A percentile compares a stretch with the other conserved stretches of the same genome.
Evolutionary conservation across 2,329 filamentous ascomycete genomes (phyloP).

Genomic region (Claviceps pazoutovae): DNA sequence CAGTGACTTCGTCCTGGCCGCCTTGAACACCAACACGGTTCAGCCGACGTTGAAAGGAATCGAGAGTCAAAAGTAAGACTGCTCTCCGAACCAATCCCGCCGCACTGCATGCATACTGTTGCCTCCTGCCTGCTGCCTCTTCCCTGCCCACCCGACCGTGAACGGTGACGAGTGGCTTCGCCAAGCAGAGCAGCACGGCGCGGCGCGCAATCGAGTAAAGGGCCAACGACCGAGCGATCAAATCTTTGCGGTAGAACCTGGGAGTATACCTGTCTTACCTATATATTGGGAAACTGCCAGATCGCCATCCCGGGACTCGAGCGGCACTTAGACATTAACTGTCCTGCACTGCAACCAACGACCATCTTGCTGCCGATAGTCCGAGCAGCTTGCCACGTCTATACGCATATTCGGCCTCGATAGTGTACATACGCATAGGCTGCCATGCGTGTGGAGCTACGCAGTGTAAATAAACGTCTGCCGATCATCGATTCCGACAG

Average conservation of each 20-base stretch:
- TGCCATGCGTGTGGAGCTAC: slow-evolving; percentile 2
- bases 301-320: background rate
- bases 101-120: background rate
- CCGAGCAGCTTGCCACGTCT: background rate
- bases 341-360: background rate
- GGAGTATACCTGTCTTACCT: background rate
- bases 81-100: background rate
- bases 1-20: background rate
- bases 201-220: background rate
- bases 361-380: background rate
- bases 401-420: background rate
- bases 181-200: background rate
- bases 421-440: background rate
- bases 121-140: background rate
- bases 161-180: background rate
- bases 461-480: background rate
- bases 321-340: background rate
- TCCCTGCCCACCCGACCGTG: background rate
- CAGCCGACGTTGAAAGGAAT: background rate
- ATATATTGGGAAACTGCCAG: background rate
- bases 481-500: background rate
- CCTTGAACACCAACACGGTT: background rate
- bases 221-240: background rate
- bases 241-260: background rate
- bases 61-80: background rate